Percentiles rank a stretch among this genome's conserved stretches.
Evolutionary conservation across 768 basidiomycete species (phyloP).

Genomic region (Nevesoporus exiguus): DNA sequence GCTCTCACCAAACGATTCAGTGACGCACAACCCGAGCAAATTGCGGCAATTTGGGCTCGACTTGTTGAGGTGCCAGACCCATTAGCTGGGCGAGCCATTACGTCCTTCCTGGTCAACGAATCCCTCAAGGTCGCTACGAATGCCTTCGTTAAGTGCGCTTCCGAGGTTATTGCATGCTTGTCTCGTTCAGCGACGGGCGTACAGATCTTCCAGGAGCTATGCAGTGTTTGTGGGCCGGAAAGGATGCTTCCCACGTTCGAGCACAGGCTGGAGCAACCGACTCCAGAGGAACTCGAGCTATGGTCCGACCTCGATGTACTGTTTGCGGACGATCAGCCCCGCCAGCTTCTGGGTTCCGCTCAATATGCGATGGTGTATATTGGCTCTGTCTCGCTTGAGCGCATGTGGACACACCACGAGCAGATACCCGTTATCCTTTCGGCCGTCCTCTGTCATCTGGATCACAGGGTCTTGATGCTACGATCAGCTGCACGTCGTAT

Average conservation of each 20-base stretch:
- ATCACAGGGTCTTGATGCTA: conserved; percentile 68
- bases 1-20: conserved; percentile 77
- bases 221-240: conserved; percentile 77
- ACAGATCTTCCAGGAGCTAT: conserved; percentile 79
- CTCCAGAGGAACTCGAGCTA: conserved; percentile 64
- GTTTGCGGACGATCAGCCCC: conserved; percentile 65
- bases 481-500: conserved; percentile 70
- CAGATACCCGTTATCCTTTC: conserved; percentile 77
- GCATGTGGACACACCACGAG: conserved; percentile 68
- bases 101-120: conserved; percentile 84
- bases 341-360: conserved; percentile 70
- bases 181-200: conserved; percentile 72
- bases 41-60: conserved; percentile 74
- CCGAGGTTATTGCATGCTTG: conserved; percentile 79
- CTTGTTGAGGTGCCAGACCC: conserved; percentile 70
- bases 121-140: conserved; percentile 79
- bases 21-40: conserved; percentile 73
- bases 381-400: conserved; percentile 69
- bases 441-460: conserved; percentile 76
- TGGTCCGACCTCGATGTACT: conserved; percentile 79
- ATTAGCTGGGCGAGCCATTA: conserved; percentile 73
- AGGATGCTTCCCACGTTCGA: conserved; percentile 79
- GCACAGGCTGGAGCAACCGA: conserved; percentile 59
- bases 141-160: conserved; percentile 74
- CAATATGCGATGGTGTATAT: conserved; percentile 89